Conservation (phyloP, 768 basidiomycete genomes). For the Boletus vermiculosoides region DNA sequence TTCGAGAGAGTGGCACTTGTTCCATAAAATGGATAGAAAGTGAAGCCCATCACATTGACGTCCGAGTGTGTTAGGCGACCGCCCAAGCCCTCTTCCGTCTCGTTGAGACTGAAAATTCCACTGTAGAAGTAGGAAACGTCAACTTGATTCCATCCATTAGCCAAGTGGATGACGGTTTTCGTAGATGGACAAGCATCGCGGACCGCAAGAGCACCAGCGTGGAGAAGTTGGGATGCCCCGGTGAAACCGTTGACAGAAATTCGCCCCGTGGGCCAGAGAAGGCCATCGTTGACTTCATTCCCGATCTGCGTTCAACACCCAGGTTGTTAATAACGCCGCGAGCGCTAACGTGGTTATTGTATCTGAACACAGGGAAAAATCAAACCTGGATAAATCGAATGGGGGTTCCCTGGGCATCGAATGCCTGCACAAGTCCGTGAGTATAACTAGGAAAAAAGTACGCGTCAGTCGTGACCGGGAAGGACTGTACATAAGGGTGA, state of each 20-base stretch:
- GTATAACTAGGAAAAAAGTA: slow-evolving; percentile 4
- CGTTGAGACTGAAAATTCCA: slow-evolving; percentile 1
- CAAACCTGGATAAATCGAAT: slow-evolving; percentile 12
- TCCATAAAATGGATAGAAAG: slow-evolving; percentile 14
- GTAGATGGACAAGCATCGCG: slow-evolving; percentile 4
- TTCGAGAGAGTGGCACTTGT: slow-evolving; percentile 7
- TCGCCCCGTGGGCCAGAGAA: slow-evolving; percentile 6
- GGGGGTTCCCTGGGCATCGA: slow-evolving; percentile 9
- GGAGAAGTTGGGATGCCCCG: slow-evolving; percentile 30
- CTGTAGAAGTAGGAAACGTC: slow-evolving; percentile 5
- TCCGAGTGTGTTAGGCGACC: slow-evolving; percentile 5
- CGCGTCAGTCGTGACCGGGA: background rate
- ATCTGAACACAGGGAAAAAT: background rate
- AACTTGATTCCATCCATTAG: slow-evolving; percentile 7
- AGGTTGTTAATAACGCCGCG: background rate
- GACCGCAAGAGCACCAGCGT: slow-evolving; percentile 30
- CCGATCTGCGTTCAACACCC: slow-evolving; percentile 7
- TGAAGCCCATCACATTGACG: slow-evolving; percentile 9
- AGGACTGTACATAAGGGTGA: too few species aligned
- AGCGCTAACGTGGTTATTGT: too few species aligned
- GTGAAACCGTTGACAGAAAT: slow-evolving; percentile 8
- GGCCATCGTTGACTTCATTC: slow-evolving; percentile 14
- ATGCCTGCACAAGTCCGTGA: slow-evolving; percentile 2
- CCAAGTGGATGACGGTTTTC: slow-evolving; percentile 8
- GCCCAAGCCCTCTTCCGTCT: slow-evolving; percentile 1